phyloP scores from a whole-genome alignment of 2,329 filamentous ascomycete genomes.

The Herpotrichia juniperi region DNA sequence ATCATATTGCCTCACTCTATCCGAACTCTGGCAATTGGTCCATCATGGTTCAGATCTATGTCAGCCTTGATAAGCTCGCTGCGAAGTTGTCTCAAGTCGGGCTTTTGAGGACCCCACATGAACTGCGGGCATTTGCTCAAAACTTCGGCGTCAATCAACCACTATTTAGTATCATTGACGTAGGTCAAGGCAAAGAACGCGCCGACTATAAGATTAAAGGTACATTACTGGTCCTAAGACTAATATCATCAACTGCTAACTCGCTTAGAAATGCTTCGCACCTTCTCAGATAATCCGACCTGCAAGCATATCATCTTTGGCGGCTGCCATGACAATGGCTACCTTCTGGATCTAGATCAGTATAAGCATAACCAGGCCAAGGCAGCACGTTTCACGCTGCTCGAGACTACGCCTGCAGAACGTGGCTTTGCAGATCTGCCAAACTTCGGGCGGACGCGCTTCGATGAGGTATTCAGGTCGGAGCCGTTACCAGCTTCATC shows the following conservation, averaged over 20 bases:
- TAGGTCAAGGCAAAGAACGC: conserved; percentile 54
- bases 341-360: conserved; percentile 52
- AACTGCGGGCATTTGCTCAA: conserved; percentile 51
- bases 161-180: conserved; percentile 56
- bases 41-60: conserved; percentile 54
- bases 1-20: conserved; percentile 50
- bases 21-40: conserved; percentile 50
- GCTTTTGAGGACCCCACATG: conserved; percentile 46
- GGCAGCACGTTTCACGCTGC: conserved; percentile 50
- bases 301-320: conserved; percentile 57
- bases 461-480: conserved; percentile 50
- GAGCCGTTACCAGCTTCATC: conserved; percentile 46
- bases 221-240: conserved; percentile 14
- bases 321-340: conserved; percentile 55
- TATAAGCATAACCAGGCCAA: conserved; percentile 50
- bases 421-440: conserved; percentile 48
- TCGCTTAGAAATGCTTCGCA: conserved; percentile 50
- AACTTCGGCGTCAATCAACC: conserved; percentile 52
- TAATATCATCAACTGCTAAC: conserved; percentile 11
- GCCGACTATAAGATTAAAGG: conserved; percentile 56
- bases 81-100: conserved; percentile 49
- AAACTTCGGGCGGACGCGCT: conserved; percentile 47
- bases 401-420: conserved; percentile 52
- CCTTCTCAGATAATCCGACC: conserved; percentile 53
- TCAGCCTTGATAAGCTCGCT: conserved; percentile 54